Percentiles rank a stretch among this genome's conserved stretches.
These are phyloP conservation scores for Sporobolus alterniflorus DNA, from an alignment of 202 grass and related monocot species.

Conservation along the genomic window DNA sequence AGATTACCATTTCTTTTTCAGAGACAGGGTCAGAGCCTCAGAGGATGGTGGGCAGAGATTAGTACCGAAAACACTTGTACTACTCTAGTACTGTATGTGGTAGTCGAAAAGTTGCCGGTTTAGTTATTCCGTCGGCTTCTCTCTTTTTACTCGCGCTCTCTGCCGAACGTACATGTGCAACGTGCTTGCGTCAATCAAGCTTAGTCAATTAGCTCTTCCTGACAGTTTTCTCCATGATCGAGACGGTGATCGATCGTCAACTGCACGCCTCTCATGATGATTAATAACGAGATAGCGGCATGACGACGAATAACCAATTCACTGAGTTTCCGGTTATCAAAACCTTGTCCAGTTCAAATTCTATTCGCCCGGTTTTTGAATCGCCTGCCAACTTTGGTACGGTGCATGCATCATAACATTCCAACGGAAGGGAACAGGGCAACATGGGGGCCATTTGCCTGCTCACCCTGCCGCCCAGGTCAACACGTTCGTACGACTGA, in stretches of 20 bases:
- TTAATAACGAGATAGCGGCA: too few species aligned
- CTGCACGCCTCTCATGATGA: too few species aligned
- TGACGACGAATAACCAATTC: not conserved
- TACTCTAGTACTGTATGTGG: not conserved
- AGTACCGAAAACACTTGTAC: not conserved
- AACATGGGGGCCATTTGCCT: not conserved
- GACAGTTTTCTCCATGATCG: too few species aligned
- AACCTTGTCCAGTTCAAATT: not conserved
- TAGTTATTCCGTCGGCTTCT: not conserved
- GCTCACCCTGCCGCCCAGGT: not conserved
- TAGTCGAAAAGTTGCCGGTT: not conserved
- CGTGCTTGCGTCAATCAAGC: too few species aligned
- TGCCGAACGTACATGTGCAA: too few species aligned
- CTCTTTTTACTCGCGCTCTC: too few species aligned
- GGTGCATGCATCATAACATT: not conserved
- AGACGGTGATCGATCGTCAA: too few species aligned
- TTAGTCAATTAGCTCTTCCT: too few species aligned
- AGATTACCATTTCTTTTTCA: not conserved
- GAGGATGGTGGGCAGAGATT: not conserved
- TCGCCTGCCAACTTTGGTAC: not conserved
- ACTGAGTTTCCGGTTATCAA: not conserved
- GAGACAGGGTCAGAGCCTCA: not conserved
- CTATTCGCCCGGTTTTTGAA: not conserved
- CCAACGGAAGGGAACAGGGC: not conserved
- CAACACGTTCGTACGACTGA: slow-evolving; percentile 3